These are phyloP conservation scores for Eimeria falciformis DNA, from an alignment of 169 alveolate genomes.

Conservation along the genomic window DNA sequence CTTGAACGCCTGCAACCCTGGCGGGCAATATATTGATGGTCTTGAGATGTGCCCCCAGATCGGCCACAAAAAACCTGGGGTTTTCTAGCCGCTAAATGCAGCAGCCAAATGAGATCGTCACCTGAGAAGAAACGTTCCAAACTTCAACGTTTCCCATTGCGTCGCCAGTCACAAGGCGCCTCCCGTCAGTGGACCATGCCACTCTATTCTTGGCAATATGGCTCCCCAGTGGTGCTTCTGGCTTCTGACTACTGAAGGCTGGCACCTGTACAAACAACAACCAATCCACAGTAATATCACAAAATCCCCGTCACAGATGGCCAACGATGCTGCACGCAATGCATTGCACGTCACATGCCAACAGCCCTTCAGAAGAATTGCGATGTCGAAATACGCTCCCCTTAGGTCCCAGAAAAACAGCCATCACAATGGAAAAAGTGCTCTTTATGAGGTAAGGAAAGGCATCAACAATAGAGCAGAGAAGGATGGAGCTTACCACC, in stretches of 20 bases:
- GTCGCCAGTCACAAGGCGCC: slow-evolving; percentile 34
- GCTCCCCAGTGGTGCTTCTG: background rate
- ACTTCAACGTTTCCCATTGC: slow-evolving; percentile 43
- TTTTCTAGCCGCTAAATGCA: background rate
- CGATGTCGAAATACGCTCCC: too few relatives aligned
- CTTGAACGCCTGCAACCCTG: background rate
- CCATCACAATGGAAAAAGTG: too few relatives aligned
- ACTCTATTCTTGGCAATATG: slow-evolving; percentile 41
- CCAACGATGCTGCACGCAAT: too few relatives aligned
- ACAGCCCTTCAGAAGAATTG: too few relatives aligned
- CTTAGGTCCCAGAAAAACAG: too few relatives aligned
- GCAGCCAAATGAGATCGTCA: background rate
- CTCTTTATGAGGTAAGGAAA: too few relatives aligned
- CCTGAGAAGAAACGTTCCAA: slow-evolving; percentile 19
- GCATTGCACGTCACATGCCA: too few relatives aligned
- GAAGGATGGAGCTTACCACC: too few relatives aligned
- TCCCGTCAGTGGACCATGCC: slow-evolving; percentile 7
- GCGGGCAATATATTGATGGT: too few relatives aligned
- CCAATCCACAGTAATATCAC: too few relatives aligned
- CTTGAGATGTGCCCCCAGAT: background rate
- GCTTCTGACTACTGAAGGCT: background rate
- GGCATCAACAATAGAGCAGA: too few relatives aligned
- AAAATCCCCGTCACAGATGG: too few relatives aligned
- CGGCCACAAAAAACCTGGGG: background rate
- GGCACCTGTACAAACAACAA: background rate